Percentiles rank a stretch among this genome's conserved stretches.
Conservation (phyloP, 2,329 filamentous ascomycete species). For the Pseudohalonectria lignicola region DNA sequence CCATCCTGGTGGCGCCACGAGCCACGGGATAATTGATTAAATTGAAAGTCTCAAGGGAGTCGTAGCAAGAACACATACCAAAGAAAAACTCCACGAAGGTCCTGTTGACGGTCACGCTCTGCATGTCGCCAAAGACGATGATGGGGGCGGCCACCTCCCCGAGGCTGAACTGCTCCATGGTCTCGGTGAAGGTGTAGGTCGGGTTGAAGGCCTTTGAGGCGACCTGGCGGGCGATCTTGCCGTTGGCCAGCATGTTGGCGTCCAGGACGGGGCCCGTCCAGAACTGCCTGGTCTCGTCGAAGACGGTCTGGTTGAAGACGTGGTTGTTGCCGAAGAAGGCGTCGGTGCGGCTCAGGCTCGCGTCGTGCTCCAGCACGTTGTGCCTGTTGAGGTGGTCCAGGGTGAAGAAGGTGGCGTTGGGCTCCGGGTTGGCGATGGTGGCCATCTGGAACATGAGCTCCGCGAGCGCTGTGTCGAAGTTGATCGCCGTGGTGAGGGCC, state of each 20-base stretch:
- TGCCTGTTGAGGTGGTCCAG: constrained; percentile 17
- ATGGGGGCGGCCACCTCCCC: constrained; percentile 37
- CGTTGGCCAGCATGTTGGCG: constrained; percentile 28
- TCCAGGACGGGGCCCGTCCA: constrained; percentile 30
- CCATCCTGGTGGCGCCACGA: too few relatives aligned
- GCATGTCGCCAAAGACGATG: constrained; percentile 33
- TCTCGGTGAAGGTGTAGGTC: constrained; percentile 29
- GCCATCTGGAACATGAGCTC: constrained; percentile 30
- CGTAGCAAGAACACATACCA: constrained; percentile 20
- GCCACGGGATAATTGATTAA: too few relatives aligned
- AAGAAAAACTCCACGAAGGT: constrained; percentile 31
- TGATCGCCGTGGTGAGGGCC: constrained; percentile 26
- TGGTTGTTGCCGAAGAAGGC: constrained; percentile 37
- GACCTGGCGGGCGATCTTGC: constrained; percentile 29
- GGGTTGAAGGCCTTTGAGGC: constrained; percentile 32
- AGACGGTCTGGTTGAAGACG: constrained; percentile 38
- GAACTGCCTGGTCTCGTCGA: constrained; percentile 27
- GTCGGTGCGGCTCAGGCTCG: constrained; percentile 20
- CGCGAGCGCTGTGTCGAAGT: constrained; percentile 28
- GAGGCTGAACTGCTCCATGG: constrained; percentile 30
- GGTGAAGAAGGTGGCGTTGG: constrained; percentile 19
- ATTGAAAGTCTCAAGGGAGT: too few relatives aligned
- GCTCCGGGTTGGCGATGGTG: constrained; percentile 23
- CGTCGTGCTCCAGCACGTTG: constrained; percentile 21
- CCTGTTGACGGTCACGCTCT: constrained; percentile 23